These are phyloP conservation scores for Cytospora piceae DNA, from an alignment of 2,329 filamentous ascomycete genomes.

Conservation along the genomic window DNA sequence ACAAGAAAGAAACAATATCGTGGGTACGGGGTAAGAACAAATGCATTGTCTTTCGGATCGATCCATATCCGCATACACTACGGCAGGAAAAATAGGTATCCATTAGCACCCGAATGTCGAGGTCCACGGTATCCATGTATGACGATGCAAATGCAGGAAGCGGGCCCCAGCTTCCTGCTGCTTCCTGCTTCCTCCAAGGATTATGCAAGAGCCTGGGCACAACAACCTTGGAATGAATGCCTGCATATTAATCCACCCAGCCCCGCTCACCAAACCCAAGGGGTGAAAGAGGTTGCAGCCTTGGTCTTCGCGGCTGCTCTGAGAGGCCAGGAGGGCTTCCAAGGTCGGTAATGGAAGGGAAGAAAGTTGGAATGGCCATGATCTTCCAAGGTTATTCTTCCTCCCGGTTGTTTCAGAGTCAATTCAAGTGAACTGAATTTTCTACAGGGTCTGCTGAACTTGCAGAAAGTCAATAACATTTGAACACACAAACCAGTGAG, in stretches of 20 bases:
- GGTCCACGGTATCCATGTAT: neutral
- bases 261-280: neutral
- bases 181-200: conserved; percentile 3
- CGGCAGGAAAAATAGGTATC: neutral
- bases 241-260: conserved; percentile 3
- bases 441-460: too few relatives aligned
- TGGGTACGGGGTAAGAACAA: conserved; percentile 2
- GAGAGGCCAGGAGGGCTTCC: neutral
- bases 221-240: conserved; percentile 1
- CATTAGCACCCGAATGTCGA: neutral
- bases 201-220: conserved; percentile 3
- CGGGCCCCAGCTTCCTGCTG: neutral
- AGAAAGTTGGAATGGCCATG: neutral
- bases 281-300: neutral
- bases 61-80: conserved; percentile 1
- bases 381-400: neutral
- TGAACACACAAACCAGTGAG: neutral
- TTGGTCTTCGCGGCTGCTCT: neutral
- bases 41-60: neutral
- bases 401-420: too few relatives aligned
- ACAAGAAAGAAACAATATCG: neutral
- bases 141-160: neutral
- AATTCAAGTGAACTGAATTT: too few relatives aligned
- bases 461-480: too few relatives aligned
- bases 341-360: neutral